phyloP scores from a whole-genome alignment of 1,139 yeast genomes.

The Suhomyces bolitotheri region DNA sequence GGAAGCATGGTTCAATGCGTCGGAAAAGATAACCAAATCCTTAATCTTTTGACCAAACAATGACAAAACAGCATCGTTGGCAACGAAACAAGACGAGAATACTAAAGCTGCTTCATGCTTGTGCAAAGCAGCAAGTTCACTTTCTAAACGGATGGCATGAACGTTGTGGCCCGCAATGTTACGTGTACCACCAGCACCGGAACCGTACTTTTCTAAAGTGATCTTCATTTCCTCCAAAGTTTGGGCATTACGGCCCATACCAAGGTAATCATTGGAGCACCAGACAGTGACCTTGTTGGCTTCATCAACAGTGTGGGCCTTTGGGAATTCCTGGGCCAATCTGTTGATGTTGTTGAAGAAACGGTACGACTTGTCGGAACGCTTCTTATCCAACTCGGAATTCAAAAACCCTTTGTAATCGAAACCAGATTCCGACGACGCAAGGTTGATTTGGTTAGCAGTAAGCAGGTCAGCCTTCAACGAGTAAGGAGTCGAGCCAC shows the following conservation, averaged over 20 bases:
- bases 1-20: constrained; percentile 92
- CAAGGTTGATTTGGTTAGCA: constrained; percentile 31
- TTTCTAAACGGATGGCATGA: constrained; percentile 83
- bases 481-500: constrained; percentile 33
- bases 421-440: constrained; percentile 49
- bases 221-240: constrained; percentile 77
- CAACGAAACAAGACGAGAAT: constrained; percentile 93
- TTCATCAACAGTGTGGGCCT: constrained; percentile 77
- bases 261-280: constrained; percentile 97
- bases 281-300: constrained; percentile 91
- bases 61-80: constrained; percentile 95
- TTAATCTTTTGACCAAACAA: constrained; percentile 88
- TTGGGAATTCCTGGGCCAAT: constrained; percentile 88
- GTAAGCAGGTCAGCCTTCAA: constrained; percentile 32
- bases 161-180: constrained; percentile 97
- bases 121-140: constrained; percentile 85
- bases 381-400: constrained; percentile 66
- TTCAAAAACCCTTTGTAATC: constrained; percentile 68
- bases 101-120: constrained; percentile 94
- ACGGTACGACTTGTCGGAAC: constrained; percentile 88
- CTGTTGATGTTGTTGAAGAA: constrained; percentile 96
- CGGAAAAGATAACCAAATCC: constrained; percentile 88
- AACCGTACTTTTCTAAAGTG: constrained; percentile 86
- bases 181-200: constrained; percentile 99
- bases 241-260: constrained; percentile 81